Evolutionary conservation across 2,329 filamentous ascomycete species (phyloP).

Genomic region (Colletotrichum costaricense): DNA sequence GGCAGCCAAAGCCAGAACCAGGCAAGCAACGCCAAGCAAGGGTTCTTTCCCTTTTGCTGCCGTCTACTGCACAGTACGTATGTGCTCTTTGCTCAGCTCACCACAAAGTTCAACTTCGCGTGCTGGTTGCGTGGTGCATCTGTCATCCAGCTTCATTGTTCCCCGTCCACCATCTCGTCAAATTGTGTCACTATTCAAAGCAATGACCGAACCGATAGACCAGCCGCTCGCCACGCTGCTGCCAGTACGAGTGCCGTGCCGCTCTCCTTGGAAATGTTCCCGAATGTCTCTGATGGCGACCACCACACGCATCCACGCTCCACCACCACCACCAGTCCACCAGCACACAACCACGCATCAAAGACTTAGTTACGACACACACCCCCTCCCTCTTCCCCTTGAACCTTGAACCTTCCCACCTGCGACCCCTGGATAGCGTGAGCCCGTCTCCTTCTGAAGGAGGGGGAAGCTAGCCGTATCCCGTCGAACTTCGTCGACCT

Average conservation of each 20-base stretch:
- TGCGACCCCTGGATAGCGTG: not conserved
- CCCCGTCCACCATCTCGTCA: not conserved
- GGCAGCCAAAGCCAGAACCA: not conserved
- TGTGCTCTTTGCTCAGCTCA: too few relatives aligned
- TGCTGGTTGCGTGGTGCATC: not conserved
- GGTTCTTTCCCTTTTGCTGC: not conserved
- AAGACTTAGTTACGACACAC: not conserved
- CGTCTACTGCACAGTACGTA: not conserved
- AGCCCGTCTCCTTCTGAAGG: not conserved
- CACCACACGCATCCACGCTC: not conserved
- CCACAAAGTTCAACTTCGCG: not conserved
- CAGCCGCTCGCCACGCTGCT: not conserved
- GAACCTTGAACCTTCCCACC: not conserved
- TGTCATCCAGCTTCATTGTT: not conserved
- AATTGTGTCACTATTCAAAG: not conserved
- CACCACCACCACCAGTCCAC: not conserved
- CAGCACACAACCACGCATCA: not conserved
- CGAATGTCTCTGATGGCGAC: conserved; percentile 9
- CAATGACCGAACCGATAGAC: not conserved
- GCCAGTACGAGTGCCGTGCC: not conserved
- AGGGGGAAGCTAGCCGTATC: not conserved
- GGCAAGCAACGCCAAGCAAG: not conserved
- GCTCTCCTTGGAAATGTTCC: not conserved
- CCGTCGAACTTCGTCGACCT: not conserved
- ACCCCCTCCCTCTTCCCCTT: not conserved